These are phyloP conservation scores for Tolypocladium tropicale DNA, from an alignment of 2,329 filamentous ascomycete genomes.

Conservation along the genomic window DNA sequence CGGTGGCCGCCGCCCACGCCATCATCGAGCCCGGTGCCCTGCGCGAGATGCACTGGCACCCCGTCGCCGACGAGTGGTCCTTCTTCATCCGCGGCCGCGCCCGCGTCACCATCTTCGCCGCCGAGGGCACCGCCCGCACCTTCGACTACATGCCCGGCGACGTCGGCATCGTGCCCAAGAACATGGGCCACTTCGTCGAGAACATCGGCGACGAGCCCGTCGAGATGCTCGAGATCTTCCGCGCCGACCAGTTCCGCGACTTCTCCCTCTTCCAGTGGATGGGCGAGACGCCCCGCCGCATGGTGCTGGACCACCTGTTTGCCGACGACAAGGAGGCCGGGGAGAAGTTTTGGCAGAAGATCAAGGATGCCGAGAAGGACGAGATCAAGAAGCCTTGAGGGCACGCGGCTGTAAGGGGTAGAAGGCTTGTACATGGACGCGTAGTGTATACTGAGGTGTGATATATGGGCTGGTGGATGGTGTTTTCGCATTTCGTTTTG, in stretches of 20 bases:
- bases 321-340: conserved; percentile 48
- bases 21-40: conserved; percentile 62
- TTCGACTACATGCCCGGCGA: conserved; percentile 70
- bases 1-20: conserved; percentile 62
- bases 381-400: conserved; percentile 22
- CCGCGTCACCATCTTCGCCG: conserved; percentile 63
- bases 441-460: background rate
- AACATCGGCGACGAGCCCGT: conserved; percentile 68
- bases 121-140: conserved; percentile 58
- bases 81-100: conserved; percentile 67
- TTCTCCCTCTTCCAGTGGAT: conserved; percentile 69
- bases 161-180: conserved; percentile 65
- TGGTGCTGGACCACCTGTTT: conserved; percentile 59
- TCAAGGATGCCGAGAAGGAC: conserved; percentile 52
- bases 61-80: conserved; percentile 69
- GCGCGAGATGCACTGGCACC: conserved; percentile 78
- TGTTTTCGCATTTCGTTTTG: background rate
- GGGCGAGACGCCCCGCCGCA: conserved; percentile 56
- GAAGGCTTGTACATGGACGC: background rate
- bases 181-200: conserved; percentile 76
- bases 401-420: background rate
- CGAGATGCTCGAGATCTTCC: conserved; percentile 68
- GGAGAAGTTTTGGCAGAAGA: conserved; percentile 49
- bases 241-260: conserved; percentile 60
- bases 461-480: background rate